Evolutionary conservation across 148 eudicot genomes (phyloP), one percentile per base, ranked within the genome.

Genomic region (Amaranthus palmeri): DNA sequence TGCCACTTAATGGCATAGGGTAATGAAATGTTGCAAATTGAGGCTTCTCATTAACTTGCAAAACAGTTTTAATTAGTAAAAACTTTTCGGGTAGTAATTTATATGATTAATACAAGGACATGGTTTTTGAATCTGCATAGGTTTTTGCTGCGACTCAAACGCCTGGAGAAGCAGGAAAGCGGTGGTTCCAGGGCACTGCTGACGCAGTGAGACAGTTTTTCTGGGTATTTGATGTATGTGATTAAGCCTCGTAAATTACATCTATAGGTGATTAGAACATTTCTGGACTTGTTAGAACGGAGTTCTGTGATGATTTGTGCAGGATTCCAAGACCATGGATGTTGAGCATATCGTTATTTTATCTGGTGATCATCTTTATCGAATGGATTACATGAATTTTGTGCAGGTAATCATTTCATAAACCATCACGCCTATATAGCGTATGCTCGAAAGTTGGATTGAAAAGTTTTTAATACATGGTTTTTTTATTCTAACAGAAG

Each of bases 371-470:
- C 97, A 91, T 86, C 88, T 91, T 73, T 91, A 91, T 68, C 79
- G 97, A 44, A 91, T 91, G 97, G 82, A 91, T 72, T 91, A 91
- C 71, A 89, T 91, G 92, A 90, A 83, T 75, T 90, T 90, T 78
- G 86, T 90, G 68, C 96, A 87, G 91, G 95, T 87, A 54, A 15
- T 41, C 50, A 25, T 14, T 47, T 49, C 65, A 45, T 11, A 40
- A 52, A 40, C 54, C 68, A 6, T 59, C 50, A 17, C 67, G 56
- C 10, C 14, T 49, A 25, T 15, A 4, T 14, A 3, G 13, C 45
- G 47, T 72, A 36, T 25, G 7, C 56, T 48, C 10, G 44, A 18
- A 50, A 51, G 44, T 71, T 57, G 10, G 13, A 43, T 49, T 40
- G 10, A 51, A 36, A 46, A 60, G 7, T 42, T 48, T 70, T 60